Percentiles rank a stretch among this genome's conserved stretches.
These are phyloP conservation scores for Cyberlindnera xylosilytica DNA, from an alignment of 805 yeast species.

Conservation along the genomic window DNA sequence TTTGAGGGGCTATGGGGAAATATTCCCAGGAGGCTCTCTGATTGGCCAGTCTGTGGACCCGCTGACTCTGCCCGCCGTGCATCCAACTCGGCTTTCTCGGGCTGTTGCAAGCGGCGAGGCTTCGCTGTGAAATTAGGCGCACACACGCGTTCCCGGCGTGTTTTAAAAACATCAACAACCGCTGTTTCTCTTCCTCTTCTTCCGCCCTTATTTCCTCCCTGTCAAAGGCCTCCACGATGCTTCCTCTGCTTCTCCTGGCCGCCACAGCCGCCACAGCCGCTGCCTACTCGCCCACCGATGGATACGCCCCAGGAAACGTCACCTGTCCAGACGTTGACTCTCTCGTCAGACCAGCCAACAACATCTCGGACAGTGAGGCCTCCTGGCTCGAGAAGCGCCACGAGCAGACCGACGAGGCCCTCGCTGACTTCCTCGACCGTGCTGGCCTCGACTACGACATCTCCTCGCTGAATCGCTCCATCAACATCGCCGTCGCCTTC, in stretches of 20 bases:
- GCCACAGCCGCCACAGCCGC: background rate
- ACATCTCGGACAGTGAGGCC: conserved; percentile 45
- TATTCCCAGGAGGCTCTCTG: too few relatives aligned
- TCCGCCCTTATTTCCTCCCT: too few relatives aligned
- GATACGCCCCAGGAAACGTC: conserved; percentile 61
- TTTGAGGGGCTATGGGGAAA: too few relatives aligned
- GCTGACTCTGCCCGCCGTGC: too few relatives aligned
- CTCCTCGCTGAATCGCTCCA: conserved; percentile 34
- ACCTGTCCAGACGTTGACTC: conserved; percentile 42
- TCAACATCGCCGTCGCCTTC: conserved; percentile 59
- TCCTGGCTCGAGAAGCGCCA: conserved; percentile 48
- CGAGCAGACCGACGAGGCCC: conserved; percentile 27
- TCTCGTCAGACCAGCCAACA: conserved; percentile 44
- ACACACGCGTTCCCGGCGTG: too few relatives aligned
- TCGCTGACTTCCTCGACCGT: conserved; percentile 39
- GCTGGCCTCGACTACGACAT: conserved; percentile 45
- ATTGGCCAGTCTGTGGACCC: too few relatives aligned
- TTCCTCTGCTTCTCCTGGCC: background rate
- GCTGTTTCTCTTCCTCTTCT: too few relatives aligned
- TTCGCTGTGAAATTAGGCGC: too few relatives aligned
- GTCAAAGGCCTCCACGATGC: background rate
- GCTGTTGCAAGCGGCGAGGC: too few relatives aligned
- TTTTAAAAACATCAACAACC: too few relatives aligned
- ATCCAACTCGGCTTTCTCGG: too few relatives aligned
- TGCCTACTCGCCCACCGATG: conserved; percentile 54